Evolutionary conservation across 140 eudicot species (phyloP).

Genomic region (Stevia rebaudiana): DNA sequence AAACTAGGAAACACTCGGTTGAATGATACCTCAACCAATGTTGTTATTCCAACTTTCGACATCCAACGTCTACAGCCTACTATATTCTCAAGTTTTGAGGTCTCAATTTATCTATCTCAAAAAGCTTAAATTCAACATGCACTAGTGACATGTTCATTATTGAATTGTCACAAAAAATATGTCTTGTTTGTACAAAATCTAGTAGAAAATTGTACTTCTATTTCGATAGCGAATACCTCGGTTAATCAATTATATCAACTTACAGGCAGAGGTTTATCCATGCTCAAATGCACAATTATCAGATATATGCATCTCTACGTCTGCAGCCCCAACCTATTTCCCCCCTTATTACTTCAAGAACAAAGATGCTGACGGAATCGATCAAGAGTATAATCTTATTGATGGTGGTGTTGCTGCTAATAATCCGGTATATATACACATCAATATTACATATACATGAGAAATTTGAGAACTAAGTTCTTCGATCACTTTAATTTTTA

Average conservation of each 20-base stretch:
- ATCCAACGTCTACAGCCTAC: conserved; percentile 31
- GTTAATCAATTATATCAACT: no score
- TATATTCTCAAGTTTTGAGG: conserved; percentile 42
- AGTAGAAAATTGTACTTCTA: no score
- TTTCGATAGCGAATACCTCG: no score
- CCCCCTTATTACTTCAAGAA: conserved; percentile 35
- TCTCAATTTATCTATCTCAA: not conserved
- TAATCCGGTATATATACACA: conserved; percentile 45
- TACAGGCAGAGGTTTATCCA: conserved; percentile 25
- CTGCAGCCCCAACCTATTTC: conserved; percentile 49
- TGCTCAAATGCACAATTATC: conserved; percentile 30
- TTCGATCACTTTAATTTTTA: no score
- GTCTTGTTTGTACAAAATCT: no score
- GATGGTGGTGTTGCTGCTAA: conserved; percentile 47
- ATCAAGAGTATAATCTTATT: conserved; percentile 34
- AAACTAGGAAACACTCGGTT: conserved; percentile 29
- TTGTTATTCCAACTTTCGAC: conserved; percentile 45
- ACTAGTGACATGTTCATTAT: no score
- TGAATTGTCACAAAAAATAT: no score
- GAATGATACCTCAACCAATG: conserved; percentile 30
- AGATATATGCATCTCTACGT: conserved; percentile 41
- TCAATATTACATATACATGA: no score
- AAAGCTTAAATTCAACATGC: no score
- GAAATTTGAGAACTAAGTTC: no score
- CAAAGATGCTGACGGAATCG: conserved; percentile 16